Evolutionary conservation across 75 land plant genomes (phyloP), one percentile per base, ranked within the genome.

Genomic region (Ceratopteris richardii): DNA sequence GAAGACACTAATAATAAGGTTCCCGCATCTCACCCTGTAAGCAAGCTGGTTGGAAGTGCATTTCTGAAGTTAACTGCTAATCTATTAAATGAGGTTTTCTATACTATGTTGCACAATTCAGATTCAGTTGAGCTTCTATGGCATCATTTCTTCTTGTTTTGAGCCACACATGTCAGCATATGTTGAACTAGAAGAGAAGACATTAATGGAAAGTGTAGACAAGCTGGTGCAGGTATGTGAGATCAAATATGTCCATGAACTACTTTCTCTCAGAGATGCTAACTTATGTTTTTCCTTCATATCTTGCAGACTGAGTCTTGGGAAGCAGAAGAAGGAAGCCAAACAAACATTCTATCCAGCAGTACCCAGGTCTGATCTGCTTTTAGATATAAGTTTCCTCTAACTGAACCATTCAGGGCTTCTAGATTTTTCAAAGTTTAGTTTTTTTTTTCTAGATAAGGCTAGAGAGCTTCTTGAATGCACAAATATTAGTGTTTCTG

Each of bases 121-220:
- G 37, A 33, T 21, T 2, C 86, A 86, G 85, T 90, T 93, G 67
- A 90, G 87, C 68, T 95, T 95, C 46, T 83, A 71, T 26, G 96
- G 99, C 29, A 95, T 91, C 2, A 82, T 95, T 42, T 95, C 99
- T 13, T 95, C 99, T 40, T 95, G 96, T 66, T 95, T 95, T 67
- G 99, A 95, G 62, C 75, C 88, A 60, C 90, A 95, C 73, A 55
- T 95, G 64, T 56, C 75, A 2, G 80, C 79, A 10, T 95, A 95
- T 76, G 86, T 95, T 17, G 99, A 95, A 66, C 54, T 95, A 23
- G 99, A 95, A 60, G 99, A 95, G 65, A 95, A 80, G 64, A 90
- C 91, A 30, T 61, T 95, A 30, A 90, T 90, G 86, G 99, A 95
- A 62, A 77, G 68, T 70, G 46, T 95, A 56, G 99, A 95, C 51